A percentile compares a stretch with the other conserved stretches of the same genome.
Evolutionary conservation across 2,329 filamentous ascomycete species (phyloP).

Genomic region (Hortaea sp.): DNA sequence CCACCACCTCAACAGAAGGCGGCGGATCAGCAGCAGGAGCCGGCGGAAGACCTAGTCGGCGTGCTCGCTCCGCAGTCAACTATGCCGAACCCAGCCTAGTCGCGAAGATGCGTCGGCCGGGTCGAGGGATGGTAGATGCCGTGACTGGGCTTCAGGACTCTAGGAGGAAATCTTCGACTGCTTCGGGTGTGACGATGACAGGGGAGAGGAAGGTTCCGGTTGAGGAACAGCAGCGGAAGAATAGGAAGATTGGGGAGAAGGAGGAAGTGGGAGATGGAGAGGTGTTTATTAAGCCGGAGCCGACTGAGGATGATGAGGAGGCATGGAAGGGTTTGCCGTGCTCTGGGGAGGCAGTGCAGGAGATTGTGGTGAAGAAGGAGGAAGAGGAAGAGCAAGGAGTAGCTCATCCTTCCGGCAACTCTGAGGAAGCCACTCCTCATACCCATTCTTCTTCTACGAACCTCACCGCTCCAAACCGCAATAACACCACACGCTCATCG

Average conservation of each 20-base stretch:
- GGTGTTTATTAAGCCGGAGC: constrained; percentile 21
- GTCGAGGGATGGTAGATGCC: constrained; percentile 37
- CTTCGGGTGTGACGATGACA: constrained; percentile 16
- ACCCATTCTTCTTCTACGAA: constrained; percentile 3
- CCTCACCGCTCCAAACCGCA: constrained; percentile 6
- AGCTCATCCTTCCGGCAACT: not conserved
- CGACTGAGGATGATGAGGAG: constrained; percentile 14
- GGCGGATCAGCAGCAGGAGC: constrained; percentile 1
- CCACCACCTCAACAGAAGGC: constrained; percentile 20
- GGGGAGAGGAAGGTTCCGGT: constrained; percentile 5
- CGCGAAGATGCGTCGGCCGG: constrained; percentile 40
- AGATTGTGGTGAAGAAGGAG: constrained; percentile 10
- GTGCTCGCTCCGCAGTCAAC: constrained; percentile 37
- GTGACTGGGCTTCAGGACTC: constrained; percentile 25
- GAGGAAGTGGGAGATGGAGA: not conserved
- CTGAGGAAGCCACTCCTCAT: not conserved
- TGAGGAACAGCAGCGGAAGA: not conserved
- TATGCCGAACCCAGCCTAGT: constrained; percentile 40
- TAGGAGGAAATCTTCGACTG: constrained; percentile 1
- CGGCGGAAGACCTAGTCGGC: constrained; percentile 31
- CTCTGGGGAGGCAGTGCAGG: constrained; percentile 2
- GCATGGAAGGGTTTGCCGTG: constrained; percentile 12
- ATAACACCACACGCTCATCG: too few relatives aligned
- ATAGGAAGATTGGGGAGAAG: too few relatives aligned
- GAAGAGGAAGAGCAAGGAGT: not conserved